Conservation (phyloP, 192 early-diverging fungal genomes). For the Phlyctochytrium arcticum region DNA sequence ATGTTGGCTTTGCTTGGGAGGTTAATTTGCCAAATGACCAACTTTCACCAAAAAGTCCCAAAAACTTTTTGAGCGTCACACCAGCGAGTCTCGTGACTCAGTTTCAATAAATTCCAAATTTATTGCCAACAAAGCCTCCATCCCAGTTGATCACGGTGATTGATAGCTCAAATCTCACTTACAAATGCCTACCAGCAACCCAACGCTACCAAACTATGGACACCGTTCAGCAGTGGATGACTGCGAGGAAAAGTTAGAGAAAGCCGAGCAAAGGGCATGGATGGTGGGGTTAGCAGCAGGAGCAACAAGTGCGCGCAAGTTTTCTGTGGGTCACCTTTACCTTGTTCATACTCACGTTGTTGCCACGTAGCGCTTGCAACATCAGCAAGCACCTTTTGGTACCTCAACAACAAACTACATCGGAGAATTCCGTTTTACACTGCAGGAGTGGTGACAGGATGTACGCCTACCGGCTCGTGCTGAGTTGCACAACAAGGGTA, state of each 20-base stretch:
- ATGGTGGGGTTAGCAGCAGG: not conserved
- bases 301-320: not conserved
- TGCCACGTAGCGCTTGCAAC: not conserved
- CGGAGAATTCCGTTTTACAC: not conserved
- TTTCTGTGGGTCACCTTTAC: not conserved
- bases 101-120: no score
- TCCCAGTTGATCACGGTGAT: no score
- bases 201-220: not conserved
- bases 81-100: no score
- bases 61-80: no score
- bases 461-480: not conserved
- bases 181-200: no score
- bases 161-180: no score
- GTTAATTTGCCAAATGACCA: no score
- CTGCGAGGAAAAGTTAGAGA: not conserved
- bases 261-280: not conserved
- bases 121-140: no score
- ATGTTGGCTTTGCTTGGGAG: no score
- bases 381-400: not conserved
- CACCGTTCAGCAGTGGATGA: not conserved
- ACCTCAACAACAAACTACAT: not conserved
- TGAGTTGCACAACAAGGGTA: not conserved
- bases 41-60: no score
- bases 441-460: conserved; percentile 2
- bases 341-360: not conserved